A percentile compares a stretch with the other conserved stretches of the same genome.
Evolutionary conservation across 208 protist species (phyloP).

Genomic region (Crithidia bombi): DNA sequence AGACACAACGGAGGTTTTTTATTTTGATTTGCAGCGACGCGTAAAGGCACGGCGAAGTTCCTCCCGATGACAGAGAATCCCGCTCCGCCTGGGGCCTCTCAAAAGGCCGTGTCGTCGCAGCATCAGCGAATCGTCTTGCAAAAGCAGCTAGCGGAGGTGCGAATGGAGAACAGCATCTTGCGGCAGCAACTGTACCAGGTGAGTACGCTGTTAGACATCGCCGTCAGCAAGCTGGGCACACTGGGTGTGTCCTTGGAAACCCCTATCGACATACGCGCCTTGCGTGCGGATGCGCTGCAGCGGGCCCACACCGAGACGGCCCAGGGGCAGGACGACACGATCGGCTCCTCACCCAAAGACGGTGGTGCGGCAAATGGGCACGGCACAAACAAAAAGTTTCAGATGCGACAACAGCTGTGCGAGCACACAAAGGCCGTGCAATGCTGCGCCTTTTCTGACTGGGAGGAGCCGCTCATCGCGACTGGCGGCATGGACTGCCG

Average conservation of each 20-base stretch:
- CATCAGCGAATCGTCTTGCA: slow-evolving; percentile 80
- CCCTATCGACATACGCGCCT: slow-evolving; percentile 74
- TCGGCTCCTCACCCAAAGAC: slow-evolving; percentile 23
- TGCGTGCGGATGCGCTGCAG: slow-evolving; percentile 63
- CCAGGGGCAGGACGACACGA: slow-evolving; percentile 29
- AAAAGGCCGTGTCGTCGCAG: slow-evolving; percentile 55
- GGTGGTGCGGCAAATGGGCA: slow-evolving; percentile 20
- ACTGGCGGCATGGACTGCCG: slow-evolving; percentile 83
- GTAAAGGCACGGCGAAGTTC: no score
- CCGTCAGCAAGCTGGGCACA: slow-evolving; percentile 80
- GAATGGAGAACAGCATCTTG: slow-evolving; percentile 82
- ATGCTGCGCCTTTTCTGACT: slow-evolving; percentile 76
- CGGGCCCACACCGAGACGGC: slow-evolving; percentile 34
- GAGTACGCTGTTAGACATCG: slow-evolving; percentile 81
- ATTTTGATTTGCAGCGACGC: no score
- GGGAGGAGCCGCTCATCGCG: slow-evolving; percentile 65
- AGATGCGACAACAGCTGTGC: slow-evolving; percentile 66
- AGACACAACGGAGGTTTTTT: no score
- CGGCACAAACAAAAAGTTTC: slow-evolving; percentile 50
- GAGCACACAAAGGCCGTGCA: slow-evolving; percentile 86
- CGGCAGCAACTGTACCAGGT: slow-evolving; percentile 82
- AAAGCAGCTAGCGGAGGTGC: slow-evolving; percentile 67
- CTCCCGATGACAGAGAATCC: slow-evolving; percentile 26
- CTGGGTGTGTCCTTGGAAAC: slow-evolving; percentile 78
- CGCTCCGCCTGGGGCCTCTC: slow-evolving; percentile 26